A percentile compares a stretch with the other conserved stretches of the same genome.
These are phyloP conservation scores for Agastache rugosa DNA, from an alignment of 257 asterid genomes.

Conservation along the genomic window DNA sequence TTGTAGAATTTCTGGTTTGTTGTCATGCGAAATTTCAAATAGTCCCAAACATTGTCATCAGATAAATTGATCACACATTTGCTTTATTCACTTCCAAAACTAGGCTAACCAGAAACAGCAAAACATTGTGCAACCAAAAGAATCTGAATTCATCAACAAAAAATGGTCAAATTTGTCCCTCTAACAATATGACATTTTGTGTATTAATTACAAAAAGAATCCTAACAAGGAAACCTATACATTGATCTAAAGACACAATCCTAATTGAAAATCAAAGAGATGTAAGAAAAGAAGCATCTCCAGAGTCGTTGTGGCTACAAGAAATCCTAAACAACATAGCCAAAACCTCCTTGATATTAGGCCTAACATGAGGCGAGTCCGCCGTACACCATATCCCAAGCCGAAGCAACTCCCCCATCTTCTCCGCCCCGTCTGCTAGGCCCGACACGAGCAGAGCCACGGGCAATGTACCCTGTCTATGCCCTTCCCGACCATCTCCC, in stretches of 20 bases:
- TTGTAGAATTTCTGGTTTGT: too few species aligned
- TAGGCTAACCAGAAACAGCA: background rate
- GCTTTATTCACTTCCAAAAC: constrained; percentile 18
- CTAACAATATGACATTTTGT: constrained; percentile 23
- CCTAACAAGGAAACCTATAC: constrained; percentile 21
- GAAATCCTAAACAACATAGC: constrained; percentile 72
- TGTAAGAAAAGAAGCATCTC: constrained; percentile 41
- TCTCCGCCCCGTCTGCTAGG: constrained; percentile 70
- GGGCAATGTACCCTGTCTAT: constrained; percentile 45
- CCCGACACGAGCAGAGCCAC: constrained; percentile 70
- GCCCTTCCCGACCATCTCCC: constrained; percentile 64
- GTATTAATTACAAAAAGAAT: constrained; percentile 51
- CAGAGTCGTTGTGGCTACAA: constrained; percentile 41
- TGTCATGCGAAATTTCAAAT: too few species aligned
- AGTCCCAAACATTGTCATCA: too few species aligned
- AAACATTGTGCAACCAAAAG: background rate
- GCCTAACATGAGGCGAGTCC: constrained; percentile 74
- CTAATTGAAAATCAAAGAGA: constrained; percentile 32
- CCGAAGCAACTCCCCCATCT: constrained; percentile 72
- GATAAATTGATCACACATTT: too few species aligned
- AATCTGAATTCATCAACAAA: constrained; percentile 28
- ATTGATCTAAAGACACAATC: constrained; percentile 1
- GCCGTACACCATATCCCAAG: constrained; percentile 83
- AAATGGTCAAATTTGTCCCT: constrained; percentile 21
- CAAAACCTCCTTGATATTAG: constrained; percentile 88